Conservation (phyloP, 2,329 filamentous ascomycete species). For the Gaeumannomyces sp. region DNA sequence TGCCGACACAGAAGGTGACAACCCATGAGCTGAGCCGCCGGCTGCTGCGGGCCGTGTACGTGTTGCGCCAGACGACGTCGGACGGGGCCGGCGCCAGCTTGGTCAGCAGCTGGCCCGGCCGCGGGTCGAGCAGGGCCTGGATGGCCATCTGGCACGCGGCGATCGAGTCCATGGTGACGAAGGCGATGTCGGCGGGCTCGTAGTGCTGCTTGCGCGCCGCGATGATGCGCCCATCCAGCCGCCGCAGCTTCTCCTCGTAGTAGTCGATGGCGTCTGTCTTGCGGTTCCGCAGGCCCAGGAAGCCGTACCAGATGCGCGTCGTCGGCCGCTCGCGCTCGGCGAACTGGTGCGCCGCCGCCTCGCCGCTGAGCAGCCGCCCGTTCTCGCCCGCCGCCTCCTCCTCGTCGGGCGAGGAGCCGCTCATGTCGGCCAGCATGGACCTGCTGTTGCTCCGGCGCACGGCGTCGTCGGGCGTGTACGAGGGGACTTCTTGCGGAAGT, state of each 20-base stretch:
- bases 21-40: constrained; percentile 76
- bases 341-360: constrained; percentile 31
- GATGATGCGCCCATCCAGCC: constrained; percentile 68
- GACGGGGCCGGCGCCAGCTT: constrained; percentile 81
- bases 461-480: not conserved
- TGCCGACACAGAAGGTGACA: constrained; percentile 74
- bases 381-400: constrained; percentile 36
- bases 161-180: constrained; percentile 96
- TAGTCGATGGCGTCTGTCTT: constrained; percentile 90
- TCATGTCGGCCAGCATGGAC: not conserved
- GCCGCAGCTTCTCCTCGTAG: constrained; percentile 78
- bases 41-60: constrained; percentile 68
- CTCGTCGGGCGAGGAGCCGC: constrained; percentile 27
- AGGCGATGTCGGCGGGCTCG: constrained; percentile 73
- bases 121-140: constrained; percentile 87
- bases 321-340: constrained; percentile 54
- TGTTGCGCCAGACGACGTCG: constrained; percentile 94
- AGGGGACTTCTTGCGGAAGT: constrained; percentile 6
- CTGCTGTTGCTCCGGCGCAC: not conserved
- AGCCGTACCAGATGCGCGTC: constrained; percentile 71
- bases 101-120: constrained; percentile 77
- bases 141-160: constrained; percentile 92
- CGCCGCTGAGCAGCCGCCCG: constrained; percentile 40
- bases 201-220: constrained; percentile 69
- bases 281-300: constrained; percentile 62